These are phyloP conservation scores for Caloboletus inedulis DNA, from an alignment of 1,284 basidiomycete genomes.

Conservation along the genomic window DNA sequence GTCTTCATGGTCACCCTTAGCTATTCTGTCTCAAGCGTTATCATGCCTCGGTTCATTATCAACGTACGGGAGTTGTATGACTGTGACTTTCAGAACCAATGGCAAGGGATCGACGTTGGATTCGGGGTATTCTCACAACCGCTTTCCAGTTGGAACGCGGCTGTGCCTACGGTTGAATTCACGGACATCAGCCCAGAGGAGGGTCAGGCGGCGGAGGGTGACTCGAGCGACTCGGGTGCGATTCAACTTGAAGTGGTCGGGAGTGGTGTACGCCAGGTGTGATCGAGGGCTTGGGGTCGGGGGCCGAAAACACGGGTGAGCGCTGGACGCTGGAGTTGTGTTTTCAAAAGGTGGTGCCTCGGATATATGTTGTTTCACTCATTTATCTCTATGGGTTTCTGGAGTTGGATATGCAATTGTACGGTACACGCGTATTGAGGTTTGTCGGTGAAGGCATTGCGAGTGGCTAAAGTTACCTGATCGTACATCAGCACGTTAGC, in stretches of 20 bases:
- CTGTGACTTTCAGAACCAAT: background rate
- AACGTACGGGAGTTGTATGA: conserved; percentile 12
- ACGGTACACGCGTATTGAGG: too few species aligned
- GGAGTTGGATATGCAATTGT: too few species aligned
- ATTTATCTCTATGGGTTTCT: too few species aligned
- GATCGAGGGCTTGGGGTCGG: background rate
- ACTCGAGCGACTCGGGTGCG: background rate
- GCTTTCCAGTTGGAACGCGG: background rate
- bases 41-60: conserved; percentile 18
- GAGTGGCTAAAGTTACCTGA: too few species aligned
- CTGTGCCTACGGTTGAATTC: background rate
- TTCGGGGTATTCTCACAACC: conserved; percentile 6
- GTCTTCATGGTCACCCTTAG: background rate
- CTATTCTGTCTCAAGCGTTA: conserved; percentile 9
- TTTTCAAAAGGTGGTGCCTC: too few species aligned
- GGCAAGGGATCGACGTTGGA: conserved; percentile 10
- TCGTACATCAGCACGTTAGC: too few species aligned
- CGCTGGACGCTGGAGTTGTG: too few species aligned
- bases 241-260: background rate
- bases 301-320: too few species aligned
- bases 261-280: background rate
- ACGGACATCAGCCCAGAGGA: background rate
- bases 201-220: background rate
- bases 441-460: too few species aligned
- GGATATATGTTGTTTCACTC: too few species aligned